Evolutionary conservation across 768 basidiomycete species (phyloP), one percentile per base, ranked within the genome.

Genomic region (Coprinopsis marcescibilis): DNA sequence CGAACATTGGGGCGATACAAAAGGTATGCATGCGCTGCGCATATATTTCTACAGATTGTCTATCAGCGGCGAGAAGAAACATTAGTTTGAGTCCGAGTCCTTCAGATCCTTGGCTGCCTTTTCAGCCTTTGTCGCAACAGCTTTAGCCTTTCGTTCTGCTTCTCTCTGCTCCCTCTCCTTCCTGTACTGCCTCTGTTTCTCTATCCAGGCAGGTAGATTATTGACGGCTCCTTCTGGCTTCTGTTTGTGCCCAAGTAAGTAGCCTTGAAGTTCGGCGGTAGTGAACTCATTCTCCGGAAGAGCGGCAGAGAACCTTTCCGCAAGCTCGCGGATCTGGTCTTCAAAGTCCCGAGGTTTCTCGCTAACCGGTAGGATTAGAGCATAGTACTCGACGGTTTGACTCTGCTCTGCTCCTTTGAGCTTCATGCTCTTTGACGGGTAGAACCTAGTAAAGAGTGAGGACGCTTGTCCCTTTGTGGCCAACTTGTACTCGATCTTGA

Each of bases 191-290:
- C 64, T 67, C 37, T 52, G 50, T 34, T 60, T 54, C 49, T 73
- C 66, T 17, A 45, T 51, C 21, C 64, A 54, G 53, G 70, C 65
- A 7, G 62, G 45, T 21, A 63, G 60, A 1, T 57, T 62, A 14
- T 39, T 50, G 0, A 60, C 67, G 0, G 74, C 73, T 3, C 57
- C 52, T 34, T 50, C 55, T 0, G 75, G 71, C 36, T 68, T 52
- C 37, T 61, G 66, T 52, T 76, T 75, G 50, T 66, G 66, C 8
- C 58, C 54, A 5, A 83, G 64, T 11, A 83, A 65, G 58, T 72
- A 83, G 0, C 79, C 78, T 54, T 83, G 81, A 2, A 85, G 65
- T 46, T 81, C 77, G 0, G 82, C 80, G 0, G 77, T 75, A 24
- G 77, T 76, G 54, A 81, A 77, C 47, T 71, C 68, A 37, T 70